These are phyloP conservation scores for Gossypium trilobum DNA, from an alignment of 441 rosid species.

Conservation along the genomic window DNA sequence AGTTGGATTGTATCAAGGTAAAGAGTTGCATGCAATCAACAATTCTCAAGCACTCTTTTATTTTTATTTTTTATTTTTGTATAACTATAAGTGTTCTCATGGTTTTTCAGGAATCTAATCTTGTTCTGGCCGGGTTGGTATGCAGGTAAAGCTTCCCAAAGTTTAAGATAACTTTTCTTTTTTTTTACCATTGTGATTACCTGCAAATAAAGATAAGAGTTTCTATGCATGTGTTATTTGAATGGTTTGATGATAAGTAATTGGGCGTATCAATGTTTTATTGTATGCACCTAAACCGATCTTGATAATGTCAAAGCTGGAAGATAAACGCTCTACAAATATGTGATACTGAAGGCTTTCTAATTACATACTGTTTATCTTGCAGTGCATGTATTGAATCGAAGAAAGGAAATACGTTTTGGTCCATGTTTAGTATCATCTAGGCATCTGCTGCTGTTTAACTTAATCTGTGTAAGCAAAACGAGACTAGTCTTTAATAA, in stretches of 20 bases:
- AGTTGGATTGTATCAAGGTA: neutral
- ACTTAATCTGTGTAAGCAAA: neutral
- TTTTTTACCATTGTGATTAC: too few species aligned
- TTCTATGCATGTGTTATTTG: neutral
- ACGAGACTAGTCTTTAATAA: neutral
- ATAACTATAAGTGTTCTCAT: too few species aligned
- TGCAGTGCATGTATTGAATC: neutral
- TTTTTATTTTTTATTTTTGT: too few species aligned
- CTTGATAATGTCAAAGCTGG: neutral
- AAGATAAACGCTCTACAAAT: neutral
- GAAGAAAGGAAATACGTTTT: neutral
- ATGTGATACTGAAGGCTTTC: neutral
- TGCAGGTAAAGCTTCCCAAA: too few species aligned
- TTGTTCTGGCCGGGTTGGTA: too few species aligned
- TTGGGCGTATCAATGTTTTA: neutral
- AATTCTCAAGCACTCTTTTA: neutral
- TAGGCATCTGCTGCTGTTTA: neutral
- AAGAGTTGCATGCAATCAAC: neutral
- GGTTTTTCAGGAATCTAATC: too few species aligned
- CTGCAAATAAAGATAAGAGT: too few species aligned
- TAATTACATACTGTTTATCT: neutral
- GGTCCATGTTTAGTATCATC: neutral
- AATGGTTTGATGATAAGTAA: neutral
- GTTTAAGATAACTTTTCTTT: too few species aligned
- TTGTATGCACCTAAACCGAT: neutral